A percentile compares a stretch with the other conserved stretches of the same genome.
phyloP scores from a whole-genome alignment of 2,329 filamentous ascomycete genomes.

The Talaromyces atroroseus region DNA sequence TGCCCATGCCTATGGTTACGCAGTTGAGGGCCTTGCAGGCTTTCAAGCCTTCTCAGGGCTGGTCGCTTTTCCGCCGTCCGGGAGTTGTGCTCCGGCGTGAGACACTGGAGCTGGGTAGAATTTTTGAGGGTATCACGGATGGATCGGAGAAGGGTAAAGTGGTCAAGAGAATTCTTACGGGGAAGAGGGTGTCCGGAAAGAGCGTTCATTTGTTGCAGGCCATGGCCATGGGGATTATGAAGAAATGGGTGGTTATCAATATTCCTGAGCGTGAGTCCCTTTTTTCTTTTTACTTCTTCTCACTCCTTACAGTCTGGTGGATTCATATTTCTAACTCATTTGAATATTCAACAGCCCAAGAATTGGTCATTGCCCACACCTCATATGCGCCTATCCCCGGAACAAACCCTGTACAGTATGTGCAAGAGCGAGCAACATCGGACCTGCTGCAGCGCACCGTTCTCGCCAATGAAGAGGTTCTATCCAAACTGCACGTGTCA shows the following conservation, averaged over 20 bases:
- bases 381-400: constrained; percentile 68
- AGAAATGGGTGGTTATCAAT: constrained; percentile 82
- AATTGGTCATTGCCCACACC: constrained; percentile 72
- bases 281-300: too few species aligned
- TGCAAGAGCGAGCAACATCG: constrained; percentile 72
- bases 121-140: constrained; percentile 52
- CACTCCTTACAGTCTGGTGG: not conserved
- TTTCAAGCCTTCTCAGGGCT: constrained; percentile 86
- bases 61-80: constrained; percentile 78
- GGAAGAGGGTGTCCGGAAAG: constrained; percentile 74
- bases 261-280: constrained; percentile 73
- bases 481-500: constrained; percentile 50
- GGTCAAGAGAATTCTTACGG: constrained; percentile 61
- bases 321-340: not conserved
- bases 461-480: constrained; percentile 64
- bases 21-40: constrained; percentile 76
- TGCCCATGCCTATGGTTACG: constrained; percentile 68
- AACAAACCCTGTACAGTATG: constrained; percentile 54
- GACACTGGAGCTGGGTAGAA: constrained; percentile 64
- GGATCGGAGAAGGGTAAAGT: constrained; percentile 33
- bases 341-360: constrained; percentile 56
- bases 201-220: constrained; percentile 80
- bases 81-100: constrained; percentile 73
- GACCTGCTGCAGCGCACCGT: constrained; percentile 67
- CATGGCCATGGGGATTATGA: constrained; percentile 72